These are phyloP conservation scores for Suhomyces faveliae DNA, from an alignment of 805 yeast genomes.

Conservation along the genomic window DNA sequence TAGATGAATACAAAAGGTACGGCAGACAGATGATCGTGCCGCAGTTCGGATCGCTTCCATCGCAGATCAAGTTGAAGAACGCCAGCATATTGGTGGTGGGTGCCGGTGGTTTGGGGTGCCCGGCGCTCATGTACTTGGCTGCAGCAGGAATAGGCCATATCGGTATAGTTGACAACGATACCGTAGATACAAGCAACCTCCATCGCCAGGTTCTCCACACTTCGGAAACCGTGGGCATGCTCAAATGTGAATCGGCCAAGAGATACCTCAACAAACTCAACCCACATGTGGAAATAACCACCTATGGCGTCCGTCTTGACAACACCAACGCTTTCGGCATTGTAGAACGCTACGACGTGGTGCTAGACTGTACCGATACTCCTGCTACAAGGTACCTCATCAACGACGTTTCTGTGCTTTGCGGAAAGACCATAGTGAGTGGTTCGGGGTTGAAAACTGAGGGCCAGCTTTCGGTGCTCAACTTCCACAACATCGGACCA, in stretches of 20 bases:
- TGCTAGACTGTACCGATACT: constrained; percentile 92
- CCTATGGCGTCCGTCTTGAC: constrained; percentile 52
- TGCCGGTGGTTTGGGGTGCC: constrained; percentile 96
- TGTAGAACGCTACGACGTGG: constrained; percentile 63
- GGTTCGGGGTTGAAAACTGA: constrained; percentile 92
- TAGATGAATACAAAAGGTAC: constrained; percentile 76
- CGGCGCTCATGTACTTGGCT: constrained; percentile 77
- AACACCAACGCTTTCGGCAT: constrained; percentile 62
- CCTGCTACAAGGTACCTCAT: constrained; percentile 85
- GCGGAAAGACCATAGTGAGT: constrained; percentile 72
- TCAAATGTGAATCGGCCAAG: constrained; percentile 80
- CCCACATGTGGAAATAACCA: constrained; percentile 58
- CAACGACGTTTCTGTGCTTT: constrained; percentile 75
- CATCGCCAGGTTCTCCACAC: constrained; percentile 88
- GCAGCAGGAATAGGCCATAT: constrained; percentile 86
- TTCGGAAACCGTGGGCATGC: constrained; percentile 60
- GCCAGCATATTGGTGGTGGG: constrained; percentile 78
- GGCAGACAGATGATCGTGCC: constrained; percentile 97
- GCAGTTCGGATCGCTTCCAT: constrained; percentile 52
- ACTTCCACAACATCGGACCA: constrained; percentile 69
- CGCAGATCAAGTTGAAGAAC: constrained; percentile 57
- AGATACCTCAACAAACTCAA: constrained; percentile 53
- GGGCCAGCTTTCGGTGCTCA: constrained; percentile 81
- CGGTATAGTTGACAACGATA: constrained; percentile 86
- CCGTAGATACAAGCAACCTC: constrained; percentile 78